Percentiles rank a stretch among this genome's conserved stretches.
Evolutionary conservation across 2,329 filamentous ascomycete genomes (phyloP).

Genomic region (Xylariales sp.): DNA sequence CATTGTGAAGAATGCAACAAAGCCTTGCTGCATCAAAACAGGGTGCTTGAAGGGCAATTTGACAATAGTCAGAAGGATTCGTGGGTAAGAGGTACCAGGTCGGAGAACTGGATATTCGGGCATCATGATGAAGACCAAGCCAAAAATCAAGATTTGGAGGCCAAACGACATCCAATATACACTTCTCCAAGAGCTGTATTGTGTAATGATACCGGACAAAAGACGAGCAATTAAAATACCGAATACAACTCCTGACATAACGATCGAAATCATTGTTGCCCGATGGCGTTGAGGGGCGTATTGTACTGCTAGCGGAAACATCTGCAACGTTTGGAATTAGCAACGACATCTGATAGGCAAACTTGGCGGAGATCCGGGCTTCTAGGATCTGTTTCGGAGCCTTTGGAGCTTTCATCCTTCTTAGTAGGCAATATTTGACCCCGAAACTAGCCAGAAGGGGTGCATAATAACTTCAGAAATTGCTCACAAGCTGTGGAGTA

Average conservation of each 20-base stretch:
- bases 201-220: slow-evolving; percentile 68
- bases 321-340: too few relatives aligned
- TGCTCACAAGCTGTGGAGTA: slow-evolving; percentile 68
- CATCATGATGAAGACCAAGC: slow-evolving; percentile 67
- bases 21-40: slow-evolving; percentile 62
- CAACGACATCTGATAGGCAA: too few relatives aligned
- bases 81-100: slow-evolving; percentile 60
- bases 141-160: slow-evolving; percentile 63
- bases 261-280: slow-evolving; percentile 66
- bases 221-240: slow-evolving; percentile 73
- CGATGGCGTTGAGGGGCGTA: slow-evolving; percentile 66
- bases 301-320: slow-evolving; percentile 77
- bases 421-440: too few relatives aligned
- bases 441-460: too few relatives aligned
- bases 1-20: slow-evolving; percentile 58
- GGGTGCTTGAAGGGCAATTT: slow-evolving; percentile 61
- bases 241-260: slow-evolving; percentile 69
- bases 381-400: too few relatives aligned
- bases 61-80: slow-evolving; percentile 60
- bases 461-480: too few relatives aligned
- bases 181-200: slow-evolving; percentile 69
- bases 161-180: slow-evolving; percentile 76
- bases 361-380: too few relatives aligned
- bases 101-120: slow-evolving; percentile 78
- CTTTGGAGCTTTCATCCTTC: too few relatives aligned